Conservation (phyloP, 352 stramenopile genomes). For the Phytophthora vignae region DNA sequence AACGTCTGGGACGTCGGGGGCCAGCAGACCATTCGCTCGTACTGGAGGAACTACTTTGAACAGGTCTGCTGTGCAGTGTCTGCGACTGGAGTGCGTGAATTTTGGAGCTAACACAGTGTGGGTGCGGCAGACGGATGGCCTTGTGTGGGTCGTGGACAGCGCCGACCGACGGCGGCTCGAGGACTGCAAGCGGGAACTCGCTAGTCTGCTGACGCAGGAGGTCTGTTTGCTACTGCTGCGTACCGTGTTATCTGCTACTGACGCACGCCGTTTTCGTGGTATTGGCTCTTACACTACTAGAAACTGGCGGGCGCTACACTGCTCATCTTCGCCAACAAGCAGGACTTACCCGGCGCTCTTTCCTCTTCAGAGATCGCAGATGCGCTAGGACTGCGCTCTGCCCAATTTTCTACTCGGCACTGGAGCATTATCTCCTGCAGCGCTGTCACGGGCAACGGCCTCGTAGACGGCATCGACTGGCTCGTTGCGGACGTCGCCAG, state of each 20-base stretch:
- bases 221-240: conserved; percentile 36
- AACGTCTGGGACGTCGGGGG: conserved; percentile 99
- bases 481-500: conserved; percentile 96
- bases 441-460: conserved; percentile 95
- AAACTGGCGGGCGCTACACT: conserved; percentile 98
- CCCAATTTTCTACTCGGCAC: conserved; percentile 87
- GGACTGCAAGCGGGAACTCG: conserved; percentile 93
- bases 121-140: conserved; percentile 92
- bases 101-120: neutral
- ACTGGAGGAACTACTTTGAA: conserved; percentile 99
- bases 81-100: neutral
- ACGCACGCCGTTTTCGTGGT: neutral
- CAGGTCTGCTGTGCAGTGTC: conserved; percentile 43
- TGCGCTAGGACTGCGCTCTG: conserved; percentile 82
- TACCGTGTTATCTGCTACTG: neutral
- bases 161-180: conserved; percentile 94
- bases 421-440: conserved; percentile 96
- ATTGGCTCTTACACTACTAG: conserved; percentile 46
- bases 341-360: conserved; percentile 96
- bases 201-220: conserved; percentile 89
- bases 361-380: conserved; percentile 92
- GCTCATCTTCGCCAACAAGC: conserved; percentile 99
- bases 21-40: conserved; percentile 99
- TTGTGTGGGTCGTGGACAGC: conserved; percentile 99
- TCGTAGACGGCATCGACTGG: conserved; percentile 98